Conservation (phyloP, 2,329 filamentous ascomycete genomes). For the Whalleya microplaca region DNA sequence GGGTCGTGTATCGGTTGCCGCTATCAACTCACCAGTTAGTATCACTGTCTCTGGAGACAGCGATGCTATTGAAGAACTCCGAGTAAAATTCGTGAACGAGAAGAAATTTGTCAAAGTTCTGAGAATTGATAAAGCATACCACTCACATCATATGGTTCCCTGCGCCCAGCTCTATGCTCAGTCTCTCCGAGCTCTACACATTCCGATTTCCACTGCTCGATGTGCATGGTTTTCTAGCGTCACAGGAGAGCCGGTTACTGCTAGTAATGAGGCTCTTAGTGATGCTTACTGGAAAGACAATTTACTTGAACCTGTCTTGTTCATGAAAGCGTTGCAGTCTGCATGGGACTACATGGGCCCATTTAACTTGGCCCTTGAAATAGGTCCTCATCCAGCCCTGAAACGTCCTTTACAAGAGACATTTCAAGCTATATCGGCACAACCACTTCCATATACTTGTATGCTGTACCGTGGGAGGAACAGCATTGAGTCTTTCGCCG, state of each 20-base stretch:
- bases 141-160: constrained; percentile 24
- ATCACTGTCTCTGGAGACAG: constrained; percentile 24
- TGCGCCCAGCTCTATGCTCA: constrained; percentile 9
- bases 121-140: constrained; percentile 25
- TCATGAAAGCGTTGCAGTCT: constrained; percentile 33
- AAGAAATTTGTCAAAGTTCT: constrained; percentile 18
- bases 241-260: too few species aligned
- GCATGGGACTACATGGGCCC: not conserved
- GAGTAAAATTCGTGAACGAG: constrained; percentile 17
- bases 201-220: not conserved
- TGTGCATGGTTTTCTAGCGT: constrained; percentile 12
- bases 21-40: constrained; percentile 22
- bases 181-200: not conserved
- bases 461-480: not conserved
- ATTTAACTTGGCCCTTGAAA: constrained; percentile 36
- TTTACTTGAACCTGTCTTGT: constrained; percentile 38
- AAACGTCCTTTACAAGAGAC: constrained; percentile 39
- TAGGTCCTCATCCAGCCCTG: constrained; percentile 42
- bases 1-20: constrained; percentile 18
- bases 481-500: not conserved
- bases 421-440: constrained; percentile 15
- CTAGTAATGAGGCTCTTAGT: not conserved
- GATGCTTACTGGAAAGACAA: constrained; percentile 41
- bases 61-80: constrained; percentile 17
- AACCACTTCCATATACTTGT: not conserved